Evolutionary conservation across 768 basidiomycete genomes (phyloP), one percentile per base, ranked within the genome.

Genomic region (Termitomyces heimii): DNA sequence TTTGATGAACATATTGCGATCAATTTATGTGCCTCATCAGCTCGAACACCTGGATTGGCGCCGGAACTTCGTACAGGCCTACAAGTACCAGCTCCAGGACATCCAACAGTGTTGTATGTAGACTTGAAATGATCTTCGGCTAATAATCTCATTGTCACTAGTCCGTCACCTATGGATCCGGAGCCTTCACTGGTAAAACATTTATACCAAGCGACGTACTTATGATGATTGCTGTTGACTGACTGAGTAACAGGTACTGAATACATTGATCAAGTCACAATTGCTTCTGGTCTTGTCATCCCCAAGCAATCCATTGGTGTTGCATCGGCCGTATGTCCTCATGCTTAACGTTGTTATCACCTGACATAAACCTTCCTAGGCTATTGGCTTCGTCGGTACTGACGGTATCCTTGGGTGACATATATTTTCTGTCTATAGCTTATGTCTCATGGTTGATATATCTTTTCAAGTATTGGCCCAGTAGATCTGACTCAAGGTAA

Each of bases 21-120:
- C 4, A 2, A 14, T 43, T 51, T 2, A 54, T 34, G n/a, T 22
- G 16, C 13, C 8, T 37, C 5, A 2, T 39, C 39, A 84, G 83
- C 68, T 85, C 86, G 16, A 88, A 86, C 71, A 87, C 85, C 26
- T 88, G 86, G 85, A 72, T 88, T 44, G 85, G 85, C 24, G 83
- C 86, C 26, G 60, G 28, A 16, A 71, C 65, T 22, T 14, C 68
- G 1, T 88, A 83, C 64, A 64, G 62, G n/a, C 57, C 60, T 58
- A 86, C 86, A 7, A 73, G 73, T 55, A 80, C 83, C 31, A 84
- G 81, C 53, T 83, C 31, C 6, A 54, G 73, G 60, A 86, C 83
- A 12, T 63, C 66, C 0, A 62, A 82, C 57, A 29, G 62, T 35
- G 82, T 88, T 60, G 83, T 81, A 71, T 60, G 79, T 69, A 31